Percentiles rank a stretch among this genome's conserved stretches.
phyloP scores from a whole-genome alignment of 73 alveolate species.

The Tetrahymena borealis region DNA sequence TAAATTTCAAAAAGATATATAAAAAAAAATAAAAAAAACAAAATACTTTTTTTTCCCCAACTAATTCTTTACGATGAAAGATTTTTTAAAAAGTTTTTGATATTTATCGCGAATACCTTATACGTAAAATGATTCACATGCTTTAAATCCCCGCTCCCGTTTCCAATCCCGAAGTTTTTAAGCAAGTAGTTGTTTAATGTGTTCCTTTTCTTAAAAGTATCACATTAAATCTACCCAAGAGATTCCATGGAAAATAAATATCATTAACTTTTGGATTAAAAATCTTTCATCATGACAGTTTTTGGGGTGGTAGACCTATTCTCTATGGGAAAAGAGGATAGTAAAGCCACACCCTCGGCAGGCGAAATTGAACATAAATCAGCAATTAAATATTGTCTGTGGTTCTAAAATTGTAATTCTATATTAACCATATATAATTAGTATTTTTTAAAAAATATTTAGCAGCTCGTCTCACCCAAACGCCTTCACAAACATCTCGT shows the following conservation, averaged over 20 bases:
- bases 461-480: background rate
- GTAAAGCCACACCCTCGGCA: background rate
- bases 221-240: background rate
- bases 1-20: background rate
- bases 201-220: background rate
- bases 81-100: background rate
- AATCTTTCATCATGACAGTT: background rate
- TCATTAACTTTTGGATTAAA: background rate
- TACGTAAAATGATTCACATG: background rate
- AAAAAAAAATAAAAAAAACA: background rate
- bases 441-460: background rate
- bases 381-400: background rate
- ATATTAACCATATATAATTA: background rate
- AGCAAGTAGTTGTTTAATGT: background rate
- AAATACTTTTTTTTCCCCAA: background rate
- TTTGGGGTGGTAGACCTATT: slow-evolving; percentile 1
- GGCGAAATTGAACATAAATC: background rate
- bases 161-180: background rate
- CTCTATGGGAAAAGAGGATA: background rate
- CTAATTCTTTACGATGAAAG: background rate
- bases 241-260: background rate
- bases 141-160: background rate
- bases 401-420: background rate
- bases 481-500: background rate
- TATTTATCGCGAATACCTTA: background rate